phyloP scores from a whole-genome alignment of 2,329 filamentous ascomycete species.

The Hypoxylon sp. region DNA sequence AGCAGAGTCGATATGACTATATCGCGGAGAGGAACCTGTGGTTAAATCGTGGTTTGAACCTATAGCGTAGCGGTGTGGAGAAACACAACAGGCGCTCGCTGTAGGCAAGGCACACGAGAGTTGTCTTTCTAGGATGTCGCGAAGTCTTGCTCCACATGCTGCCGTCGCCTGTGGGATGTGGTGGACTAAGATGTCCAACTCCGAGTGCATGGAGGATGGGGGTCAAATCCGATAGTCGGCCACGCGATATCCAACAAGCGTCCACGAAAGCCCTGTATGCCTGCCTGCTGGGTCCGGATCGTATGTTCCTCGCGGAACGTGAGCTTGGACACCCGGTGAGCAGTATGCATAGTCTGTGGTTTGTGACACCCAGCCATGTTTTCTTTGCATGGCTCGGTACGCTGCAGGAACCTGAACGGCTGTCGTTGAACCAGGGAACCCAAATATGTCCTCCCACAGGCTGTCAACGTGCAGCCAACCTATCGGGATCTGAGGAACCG shows the following conservation, averaged over 20 bases:
- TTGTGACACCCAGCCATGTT: constrained; percentile 30
- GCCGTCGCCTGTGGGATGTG: constrained; percentile 12
- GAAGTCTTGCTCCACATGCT: constrained; percentile 13
- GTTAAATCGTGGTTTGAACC: constrained; percentile 8
- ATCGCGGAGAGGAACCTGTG: constrained; percentile 1
- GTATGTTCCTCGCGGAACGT: constrained; percentile 24
- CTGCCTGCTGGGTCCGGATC: constrained; percentile 11
- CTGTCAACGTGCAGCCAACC: constrained; percentile 19
- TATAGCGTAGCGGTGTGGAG: constrained; percentile 15
- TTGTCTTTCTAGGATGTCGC: constrained; percentile 17
- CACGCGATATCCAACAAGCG: not conserved
- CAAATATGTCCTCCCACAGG: constrained; percentile 33
- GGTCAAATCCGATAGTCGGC: constrained; percentile 29
- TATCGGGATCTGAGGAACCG: constrained; percentile 27
- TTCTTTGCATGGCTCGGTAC: constrained; percentile 23
- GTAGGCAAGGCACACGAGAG: constrained; percentile 19
- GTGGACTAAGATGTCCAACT: constrained; percentile 11
- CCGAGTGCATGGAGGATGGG: not conserved
- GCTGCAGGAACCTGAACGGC: constrained; percentile 29
- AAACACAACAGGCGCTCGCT: constrained; percentile 21
- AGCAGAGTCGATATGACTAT: constrained; percentile 5
- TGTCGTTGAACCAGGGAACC: not conserved
- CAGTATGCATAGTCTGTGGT: not conserved
- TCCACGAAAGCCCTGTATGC: not conserved
- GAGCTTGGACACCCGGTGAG: constrained; percentile 13